phyloP scores from a whole-genome alignment of 129 eudicot genomes.

The Arctium minus region DNA sequence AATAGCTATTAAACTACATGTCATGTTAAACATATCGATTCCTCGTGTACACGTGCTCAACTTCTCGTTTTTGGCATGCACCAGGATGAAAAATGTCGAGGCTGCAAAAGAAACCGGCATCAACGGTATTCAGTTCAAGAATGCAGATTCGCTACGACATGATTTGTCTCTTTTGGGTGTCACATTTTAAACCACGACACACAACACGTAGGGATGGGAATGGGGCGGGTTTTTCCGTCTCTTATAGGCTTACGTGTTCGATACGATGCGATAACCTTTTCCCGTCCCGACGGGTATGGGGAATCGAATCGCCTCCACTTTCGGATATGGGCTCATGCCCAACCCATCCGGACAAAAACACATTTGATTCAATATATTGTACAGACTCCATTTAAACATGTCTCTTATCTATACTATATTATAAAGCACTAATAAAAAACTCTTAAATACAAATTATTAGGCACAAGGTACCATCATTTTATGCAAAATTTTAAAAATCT shows the following conservation, averaged over 20 bases:
- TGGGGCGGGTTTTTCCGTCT: too few species aligned
- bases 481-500: too few species aligned
- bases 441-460: too few species aligned
- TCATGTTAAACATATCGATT: background rate
- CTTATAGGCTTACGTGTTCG: too few species aligned
- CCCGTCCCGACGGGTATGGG: background rate
- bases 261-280: too few species aligned
- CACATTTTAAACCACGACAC: conserved; percentile 24
- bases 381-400: background rate
- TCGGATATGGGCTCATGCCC: too few species aligned
- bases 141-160: conserved; percentile 47
- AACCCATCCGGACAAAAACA: background rate
- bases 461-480: too few species aligned
- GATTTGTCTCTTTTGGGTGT: conserved; percentile 66
- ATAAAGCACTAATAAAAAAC: too few species aligned
- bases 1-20: background rate
- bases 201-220: background rate
- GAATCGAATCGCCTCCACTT: background rate
- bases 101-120: conserved; percentile 77
- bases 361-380: background rate
- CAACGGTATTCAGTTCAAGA: conserved; percentile 71
- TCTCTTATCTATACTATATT: background rate
- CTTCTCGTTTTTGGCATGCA: background rate
- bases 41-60: background rate
- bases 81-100: conserved; percentile 79